Percentiles rank a stretch among this genome's conserved stretches.
phyloP scores from a whole-genome alignment of 257 asterid genomes.

The Solanum neorickii region DNA sequence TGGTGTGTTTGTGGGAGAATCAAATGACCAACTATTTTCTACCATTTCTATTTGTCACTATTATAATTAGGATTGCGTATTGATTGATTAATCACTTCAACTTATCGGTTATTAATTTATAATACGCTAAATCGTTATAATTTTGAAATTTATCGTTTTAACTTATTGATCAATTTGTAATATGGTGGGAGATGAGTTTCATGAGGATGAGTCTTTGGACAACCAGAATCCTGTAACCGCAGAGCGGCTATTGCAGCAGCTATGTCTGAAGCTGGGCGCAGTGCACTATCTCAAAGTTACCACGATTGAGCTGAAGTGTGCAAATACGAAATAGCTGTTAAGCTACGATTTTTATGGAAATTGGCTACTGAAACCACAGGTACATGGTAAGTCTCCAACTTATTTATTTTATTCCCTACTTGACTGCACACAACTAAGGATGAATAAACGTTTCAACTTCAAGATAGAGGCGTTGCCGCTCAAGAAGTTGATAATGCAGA shows the following conservation, averaged over 20 bases:
- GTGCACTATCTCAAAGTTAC: background rate
- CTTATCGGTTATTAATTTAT: no score
- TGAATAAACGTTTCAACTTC: background rate
- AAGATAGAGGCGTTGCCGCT: background rate
- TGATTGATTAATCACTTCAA: no score
- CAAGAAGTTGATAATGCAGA: constrained; percentile 4
- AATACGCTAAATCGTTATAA: no score
- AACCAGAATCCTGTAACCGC: background rate
- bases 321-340: background rate
- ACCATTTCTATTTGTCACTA: background rate
- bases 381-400: background rate
- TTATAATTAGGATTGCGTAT: no score
- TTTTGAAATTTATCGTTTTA: no score
- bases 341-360: background rate
- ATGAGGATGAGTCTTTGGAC: background rate
- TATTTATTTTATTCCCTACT: background rate
- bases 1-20: background rate
- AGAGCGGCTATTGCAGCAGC: constrained; percentile 15
- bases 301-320: background rate
- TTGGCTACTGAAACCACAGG: background rate
- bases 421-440: background rate
- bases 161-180: no score
- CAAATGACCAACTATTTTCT: background rate
- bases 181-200: background rate
- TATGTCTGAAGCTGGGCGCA: constrained; percentile 11